These are phyloP conservation scores for Elsinoe ampelina DNA, from an alignment of 2,329 filamentous ascomycete species.

Conservation along the genomic window DNA sequence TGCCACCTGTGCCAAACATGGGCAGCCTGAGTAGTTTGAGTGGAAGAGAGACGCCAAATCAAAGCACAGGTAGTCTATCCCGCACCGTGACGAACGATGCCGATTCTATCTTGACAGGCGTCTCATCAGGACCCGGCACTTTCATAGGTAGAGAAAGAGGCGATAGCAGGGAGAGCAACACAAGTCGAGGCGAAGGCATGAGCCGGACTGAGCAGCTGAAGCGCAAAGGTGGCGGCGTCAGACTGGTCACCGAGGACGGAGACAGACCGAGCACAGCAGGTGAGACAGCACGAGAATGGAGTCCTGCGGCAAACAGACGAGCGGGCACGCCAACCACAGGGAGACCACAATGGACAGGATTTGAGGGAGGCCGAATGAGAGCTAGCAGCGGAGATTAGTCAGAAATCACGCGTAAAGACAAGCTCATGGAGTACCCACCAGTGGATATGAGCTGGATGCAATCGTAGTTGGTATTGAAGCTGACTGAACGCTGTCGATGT, in stretches of 20 bases:
- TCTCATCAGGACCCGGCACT: background rate
- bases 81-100: slow-evolving; percentile 5
- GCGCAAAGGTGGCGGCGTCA: slow-evolving; percentile 16
- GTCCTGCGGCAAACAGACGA: slow-evolving; percentile 3
- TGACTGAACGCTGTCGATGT: too few relatives aligned
- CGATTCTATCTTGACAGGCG: background rate
- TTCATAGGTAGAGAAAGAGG: slow-evolving; percentile 9
- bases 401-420: too few relatives aligned
- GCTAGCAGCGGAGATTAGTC: slow-evolving; percentile 3
- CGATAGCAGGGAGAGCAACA: slow-evolving; percentile 10
- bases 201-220: slow-evolving; percentile 14
- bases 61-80: background rate
- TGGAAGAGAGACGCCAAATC: background rate
- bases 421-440: background rate
- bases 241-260: slow-evolving; percentile 15
- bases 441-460: too few relatives aligned
- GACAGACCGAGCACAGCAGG: slow-evolving; percentile 6
- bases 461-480: too few relatives aligned
- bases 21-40: background rate
- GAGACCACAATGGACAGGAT: background rate
- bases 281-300: slow-evolving; percentile 1
- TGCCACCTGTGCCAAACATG: background rate
- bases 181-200: slow-evolving; percentile 2
- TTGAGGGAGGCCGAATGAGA: background rate
- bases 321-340: background rate